A percentile compares a stretch with the other conserved stretches of the same genome.
phyloP scores from a whole-genome alignment of 2,329 filamentous ascomycete genomes.

The Magnaporthiopsis rhizophila region DNA sequence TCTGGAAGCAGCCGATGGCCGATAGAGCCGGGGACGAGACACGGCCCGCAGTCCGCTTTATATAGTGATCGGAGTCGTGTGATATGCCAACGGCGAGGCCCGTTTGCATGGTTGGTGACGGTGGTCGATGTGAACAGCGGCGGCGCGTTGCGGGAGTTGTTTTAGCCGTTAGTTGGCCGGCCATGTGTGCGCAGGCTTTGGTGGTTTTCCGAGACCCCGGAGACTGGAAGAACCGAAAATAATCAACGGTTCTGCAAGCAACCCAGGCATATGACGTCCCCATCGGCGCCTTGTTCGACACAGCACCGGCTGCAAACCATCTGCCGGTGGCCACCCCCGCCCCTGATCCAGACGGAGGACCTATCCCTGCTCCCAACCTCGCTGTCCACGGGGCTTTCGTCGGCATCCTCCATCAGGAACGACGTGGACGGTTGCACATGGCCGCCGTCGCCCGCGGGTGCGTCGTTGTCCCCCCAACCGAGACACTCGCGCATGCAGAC shows the following conservation, averaged over 20 bases:
- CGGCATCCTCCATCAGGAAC: constrained; percentile 43
- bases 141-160: background rate
- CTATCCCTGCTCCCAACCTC: constrained; percentile 8
- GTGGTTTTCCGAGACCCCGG: background rate
- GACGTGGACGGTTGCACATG: constrained; percentile 20
- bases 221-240: background rate
- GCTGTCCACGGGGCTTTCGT: constrained; percentile 19
- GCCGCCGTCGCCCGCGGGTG: constrained; percentile 13
- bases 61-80: background rate
- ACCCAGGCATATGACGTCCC: constrained; percentile 58
- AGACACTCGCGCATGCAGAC: constrained; percentile 60
- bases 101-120: background rate
- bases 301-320: constrained; percentile 62
- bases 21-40: background rate
- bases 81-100: background rate
- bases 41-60: background rate
- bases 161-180: background rate
- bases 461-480: constrained; percentile 32
- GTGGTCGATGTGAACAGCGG: background rate
- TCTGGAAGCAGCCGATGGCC: too few relatives aligned
- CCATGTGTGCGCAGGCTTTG: background rate
- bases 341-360: constrained; percentile 26
- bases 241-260: constrained; percentile 33
- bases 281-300: constrained; percentile 54
- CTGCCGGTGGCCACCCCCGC: constrained; percentile 34